These are phyloP conservation scores for Xerocomellus intermedius DNA, from an alignment of 768 basidiomycete genomes.

Conservation along the genomic window DNA sequence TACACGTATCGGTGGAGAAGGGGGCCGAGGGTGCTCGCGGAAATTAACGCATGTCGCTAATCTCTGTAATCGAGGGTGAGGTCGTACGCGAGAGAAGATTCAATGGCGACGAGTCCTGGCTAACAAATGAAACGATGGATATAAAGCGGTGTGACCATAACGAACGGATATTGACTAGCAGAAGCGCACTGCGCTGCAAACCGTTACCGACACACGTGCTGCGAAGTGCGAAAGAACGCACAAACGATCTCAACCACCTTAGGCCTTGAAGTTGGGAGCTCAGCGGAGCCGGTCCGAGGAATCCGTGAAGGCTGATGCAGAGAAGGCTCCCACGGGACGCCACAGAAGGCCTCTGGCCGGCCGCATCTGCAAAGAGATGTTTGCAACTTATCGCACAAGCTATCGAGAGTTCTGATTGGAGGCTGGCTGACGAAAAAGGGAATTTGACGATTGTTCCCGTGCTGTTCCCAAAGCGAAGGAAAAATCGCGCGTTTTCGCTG, in stretches of 20 bases:
- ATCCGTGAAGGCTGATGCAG: neutral
- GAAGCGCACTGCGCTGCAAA: neutral
- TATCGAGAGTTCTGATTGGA: neutral
- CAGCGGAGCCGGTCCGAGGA: constrained; percentile 4
- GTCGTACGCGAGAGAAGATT: constrained; percentile 11
- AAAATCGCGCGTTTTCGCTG: too few species aligned
- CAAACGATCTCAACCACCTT: neutral
- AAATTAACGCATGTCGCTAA: constrained; percentile 22
- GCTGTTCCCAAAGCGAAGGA: too few species aligned
- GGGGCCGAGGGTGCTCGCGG: constrained; percentile 10
- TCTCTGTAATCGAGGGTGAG: constrained; percentile 16
- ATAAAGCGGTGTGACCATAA: neutral
- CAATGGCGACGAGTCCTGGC: neutral
- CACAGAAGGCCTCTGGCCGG: neutral
- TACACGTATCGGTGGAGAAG: neutral
- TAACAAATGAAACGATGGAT: constrained; percentile 1
- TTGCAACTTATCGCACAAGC: too few species aligned
- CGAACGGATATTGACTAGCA: constrained; percentile 1
- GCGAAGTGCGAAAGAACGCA: neutral
- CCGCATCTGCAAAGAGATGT: too few species aligned
- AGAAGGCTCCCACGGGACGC: constrained; percentile 7
- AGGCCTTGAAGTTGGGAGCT: neutral
- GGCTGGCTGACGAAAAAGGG: too few species aligned
- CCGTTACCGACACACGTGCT: neutral
- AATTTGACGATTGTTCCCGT: too few species aligned